Conservation (phyloP, 805 yeast species). For the Hanseniaspora guilliermondii region DNA sequence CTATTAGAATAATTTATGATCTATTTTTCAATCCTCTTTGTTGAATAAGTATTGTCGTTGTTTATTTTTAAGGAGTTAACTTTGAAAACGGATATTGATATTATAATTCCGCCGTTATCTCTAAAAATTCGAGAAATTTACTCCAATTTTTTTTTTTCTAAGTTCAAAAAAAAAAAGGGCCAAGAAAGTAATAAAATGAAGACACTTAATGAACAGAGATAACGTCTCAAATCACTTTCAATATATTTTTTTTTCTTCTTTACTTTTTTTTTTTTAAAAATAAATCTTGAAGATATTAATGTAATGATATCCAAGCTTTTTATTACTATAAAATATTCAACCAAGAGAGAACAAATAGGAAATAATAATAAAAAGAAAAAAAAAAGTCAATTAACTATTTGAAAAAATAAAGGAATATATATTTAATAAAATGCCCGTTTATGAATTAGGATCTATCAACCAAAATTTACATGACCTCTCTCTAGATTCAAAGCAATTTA, state of each 20-base stretch:
- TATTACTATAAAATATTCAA: no score
- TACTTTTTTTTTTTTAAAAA: no score
- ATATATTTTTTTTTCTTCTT: no score
- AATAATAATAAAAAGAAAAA: no score
- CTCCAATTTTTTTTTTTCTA: background rate
- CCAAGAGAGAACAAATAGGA: no score
- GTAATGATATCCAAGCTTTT: no score
- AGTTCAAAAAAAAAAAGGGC: background rate
- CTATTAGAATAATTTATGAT: no score
- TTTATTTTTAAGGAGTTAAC: background rate
- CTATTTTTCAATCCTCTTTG: no score
- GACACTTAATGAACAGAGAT: background rate
- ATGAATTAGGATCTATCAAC: background rate
- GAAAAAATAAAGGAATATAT: no score
- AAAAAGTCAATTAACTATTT: no score
- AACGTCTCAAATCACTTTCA: background rate
- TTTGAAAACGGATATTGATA: background rate
- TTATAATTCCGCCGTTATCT: background rate
- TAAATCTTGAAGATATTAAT: no score
- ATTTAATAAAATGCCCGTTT: background rate
- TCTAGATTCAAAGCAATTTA: background rate
- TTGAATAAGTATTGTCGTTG: no score
- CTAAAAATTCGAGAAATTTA: background rate
- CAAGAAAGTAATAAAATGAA: background rate
- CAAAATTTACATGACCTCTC: background rate